Base-by-base conservation (phyloP, 1,139 yeast genomes). In the Nematodospora anomalae region DNA sequence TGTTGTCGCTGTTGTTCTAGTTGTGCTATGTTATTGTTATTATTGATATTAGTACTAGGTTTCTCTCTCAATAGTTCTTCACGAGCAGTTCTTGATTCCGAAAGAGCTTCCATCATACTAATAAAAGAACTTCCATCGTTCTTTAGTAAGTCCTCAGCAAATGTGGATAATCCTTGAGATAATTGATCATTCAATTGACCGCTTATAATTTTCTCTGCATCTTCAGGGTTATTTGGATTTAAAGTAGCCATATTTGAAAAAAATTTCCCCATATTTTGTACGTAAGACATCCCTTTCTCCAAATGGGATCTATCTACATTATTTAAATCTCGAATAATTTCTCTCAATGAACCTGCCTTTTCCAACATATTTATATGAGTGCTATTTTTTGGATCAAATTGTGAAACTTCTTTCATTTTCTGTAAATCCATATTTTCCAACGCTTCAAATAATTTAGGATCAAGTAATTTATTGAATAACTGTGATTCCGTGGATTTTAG, bases 51-150 rank as follows among this genome's bases (percentile, higher is more conserved):
- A 21, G 20, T 23, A 8, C 13, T 21, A 9, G 38, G 32, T 20
- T 37, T 41, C 33, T 50, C 63, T 38, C 46, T 52, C 32, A 53
- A 60, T n/a, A 55, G 36, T 32, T 57, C 74, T 46, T 74, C 79
- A 39, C 83, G 59, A 1, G 69, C 75, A 49, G 68, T 64, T 28
- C 81, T 63, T n/a, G 78, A 67, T 43, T 76, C 79, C 6, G 85
- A 83, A 26, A 84, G 64, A 37, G 79, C 72, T 53, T 84, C 95
- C 80, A 87, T 80, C 78, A 84, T 79, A 45, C 80, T 83, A 28
- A 87, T 74, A 50, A 86, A 85, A 37, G 79, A 74, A 47, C 74
- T 74, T 20, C 95, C 95, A 46, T 83, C 88, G 53, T 83, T 83
- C 44, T 77, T 78, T 40, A 85, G 64, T 22, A 87, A 60, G 53